These are phyloP conservation scores for Penicillium sp. DNA, from an alignment of 2,329 filamentous ascomycete species.

Conservation along the genomic window DNA sequence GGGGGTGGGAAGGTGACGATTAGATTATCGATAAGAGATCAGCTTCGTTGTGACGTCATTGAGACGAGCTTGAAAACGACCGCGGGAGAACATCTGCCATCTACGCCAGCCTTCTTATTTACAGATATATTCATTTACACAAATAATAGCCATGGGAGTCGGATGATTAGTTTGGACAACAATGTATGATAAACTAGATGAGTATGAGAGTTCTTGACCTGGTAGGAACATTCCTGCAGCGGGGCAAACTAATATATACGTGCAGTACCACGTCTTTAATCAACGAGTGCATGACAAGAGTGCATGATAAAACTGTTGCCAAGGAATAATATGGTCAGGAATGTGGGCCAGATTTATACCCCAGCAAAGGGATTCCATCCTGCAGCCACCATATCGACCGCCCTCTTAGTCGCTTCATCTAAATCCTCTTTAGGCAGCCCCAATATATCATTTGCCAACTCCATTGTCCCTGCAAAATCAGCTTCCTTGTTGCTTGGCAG, in stretches of 20 bases:
- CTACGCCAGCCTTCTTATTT: no score
- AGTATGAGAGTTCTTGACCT: not conserved
- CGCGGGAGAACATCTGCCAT: no score
- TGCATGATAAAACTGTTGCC: not conserved
- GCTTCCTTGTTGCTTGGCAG: not conserved
- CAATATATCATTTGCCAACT: conserved; percentile 6
- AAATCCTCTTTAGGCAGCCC: conserved; percentile 10
- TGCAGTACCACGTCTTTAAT: not conserved
- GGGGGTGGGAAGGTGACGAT: not conserved
- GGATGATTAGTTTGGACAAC: not conserved
- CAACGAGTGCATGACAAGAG: not conserved
- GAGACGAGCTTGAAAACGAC: not conserved
- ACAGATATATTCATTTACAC: no score
- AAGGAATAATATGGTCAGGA: no score
- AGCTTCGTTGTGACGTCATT: not conserved
- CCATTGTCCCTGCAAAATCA: conserved; percentile 7
- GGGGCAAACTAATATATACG: not conserved
- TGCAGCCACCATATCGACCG: conserved; percentile 12
- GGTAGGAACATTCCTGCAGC: not conserved
- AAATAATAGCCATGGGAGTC: no score
- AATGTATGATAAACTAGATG: not conserved
- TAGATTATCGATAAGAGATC: not conserved
- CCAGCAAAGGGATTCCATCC: conserved; percentile 14
- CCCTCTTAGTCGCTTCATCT: conserved; percentile 14
- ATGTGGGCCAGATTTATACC: not conserved